phyloP scores from a whole-genome alignment of 2,329 filamentous ascomycete species.

The Ampelomyces quisqualis region DNA sequence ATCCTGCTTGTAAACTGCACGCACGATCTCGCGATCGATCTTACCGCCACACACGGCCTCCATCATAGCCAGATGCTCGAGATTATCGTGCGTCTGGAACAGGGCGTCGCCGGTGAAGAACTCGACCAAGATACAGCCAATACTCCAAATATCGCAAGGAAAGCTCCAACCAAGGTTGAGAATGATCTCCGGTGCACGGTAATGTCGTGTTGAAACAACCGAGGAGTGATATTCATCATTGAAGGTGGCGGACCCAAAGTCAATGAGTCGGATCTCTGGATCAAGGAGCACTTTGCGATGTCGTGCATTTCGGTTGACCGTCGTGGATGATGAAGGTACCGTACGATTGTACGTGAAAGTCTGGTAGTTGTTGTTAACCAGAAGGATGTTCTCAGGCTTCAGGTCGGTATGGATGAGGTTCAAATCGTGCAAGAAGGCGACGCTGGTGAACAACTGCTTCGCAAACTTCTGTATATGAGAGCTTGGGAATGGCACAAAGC shows the following conservation, averaged over 20 bases:
- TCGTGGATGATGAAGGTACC: conserved; percentile 64
- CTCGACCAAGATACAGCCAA: conserved; percentile 67
- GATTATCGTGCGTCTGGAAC: conserved; percentile 68
- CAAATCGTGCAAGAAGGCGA: conserved; percentile 94
- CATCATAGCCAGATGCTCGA: conserved; percentile 70
- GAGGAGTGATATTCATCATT: conserved; percentile 69
- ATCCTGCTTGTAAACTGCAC: conserved; percentile 53
- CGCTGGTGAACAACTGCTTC: conserved; percentile 93
- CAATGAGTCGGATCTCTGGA: conserved; percentile 66
- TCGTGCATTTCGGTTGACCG: conserved; percentile 58
- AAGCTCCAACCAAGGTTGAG: conserved; percentile 68
- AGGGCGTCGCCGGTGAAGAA: conserved; percentile 69
- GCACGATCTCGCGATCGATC: conserved; percentile 58
- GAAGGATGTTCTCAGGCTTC: conserved; percentile 68
- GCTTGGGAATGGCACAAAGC: conserved; percentile 95
- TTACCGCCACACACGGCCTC: conserved; percentile 60
- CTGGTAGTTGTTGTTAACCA: conserved; percentile 65
- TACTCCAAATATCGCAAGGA: conserved; percentile 69
- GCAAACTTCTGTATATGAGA: conserved; percentile 98
- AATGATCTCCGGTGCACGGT: conserved; percentile 67
- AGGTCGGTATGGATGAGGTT: conserved; percentile 91
- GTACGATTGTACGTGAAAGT: conserved; percentile 69
- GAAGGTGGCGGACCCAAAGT: conserved; percentile 68
- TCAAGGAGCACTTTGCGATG: conserved; percentile 64
- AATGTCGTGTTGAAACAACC: conserved; percentile 66